phyloP scores from a whole-genome alignment of 1,284 basidiomycete species.

The Tilletiaria anomala region DNA sequence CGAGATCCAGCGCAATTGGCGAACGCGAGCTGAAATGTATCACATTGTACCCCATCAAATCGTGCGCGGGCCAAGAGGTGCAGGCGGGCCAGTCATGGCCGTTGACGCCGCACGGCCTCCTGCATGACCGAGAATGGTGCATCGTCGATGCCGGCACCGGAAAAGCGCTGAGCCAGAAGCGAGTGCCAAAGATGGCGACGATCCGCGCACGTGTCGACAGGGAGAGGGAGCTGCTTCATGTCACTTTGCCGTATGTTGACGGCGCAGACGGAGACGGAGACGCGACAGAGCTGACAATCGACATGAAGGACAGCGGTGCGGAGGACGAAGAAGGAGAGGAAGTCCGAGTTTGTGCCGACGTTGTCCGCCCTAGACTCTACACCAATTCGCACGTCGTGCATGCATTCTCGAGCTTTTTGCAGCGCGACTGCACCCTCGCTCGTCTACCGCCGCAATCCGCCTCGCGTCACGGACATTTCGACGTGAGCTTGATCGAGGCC shows the following conservation, averaged over 20 bases:
- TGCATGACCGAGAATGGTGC: constrained; percentile 21
- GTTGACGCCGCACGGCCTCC: constrained; percentile 13
- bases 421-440: constrained; percentile 1
- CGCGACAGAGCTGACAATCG: neutral
- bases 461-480: neutral
- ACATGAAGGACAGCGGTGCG: neutral
- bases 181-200: constrained; percentile 15
- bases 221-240: neutral
- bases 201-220: constrained; percentile 14
- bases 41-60: constrained; percentile 23
- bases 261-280: neutral
- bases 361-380: neutral
- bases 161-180: constrained; percentile 19
- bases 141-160: constrained; percentile 14
- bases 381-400: neutral
- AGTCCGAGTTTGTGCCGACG: constrained; percentile 1
- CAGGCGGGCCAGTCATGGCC: constrained; percentile 6
- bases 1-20: too few species aligned
- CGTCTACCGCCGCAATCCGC: constrained; percentile 1
- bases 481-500: too few species aligned
- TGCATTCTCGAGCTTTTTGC: constrained; percentile 1
- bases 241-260: neutral
- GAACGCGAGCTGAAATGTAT: constrained; percentile 9
- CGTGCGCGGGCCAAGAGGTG: constrained; percentile 15
- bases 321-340: neutral